Evolutionary conservation across 2,329 filamentous ascomycete genomes (phyloP).

Genomic region (Periconia sp.): DNA sequence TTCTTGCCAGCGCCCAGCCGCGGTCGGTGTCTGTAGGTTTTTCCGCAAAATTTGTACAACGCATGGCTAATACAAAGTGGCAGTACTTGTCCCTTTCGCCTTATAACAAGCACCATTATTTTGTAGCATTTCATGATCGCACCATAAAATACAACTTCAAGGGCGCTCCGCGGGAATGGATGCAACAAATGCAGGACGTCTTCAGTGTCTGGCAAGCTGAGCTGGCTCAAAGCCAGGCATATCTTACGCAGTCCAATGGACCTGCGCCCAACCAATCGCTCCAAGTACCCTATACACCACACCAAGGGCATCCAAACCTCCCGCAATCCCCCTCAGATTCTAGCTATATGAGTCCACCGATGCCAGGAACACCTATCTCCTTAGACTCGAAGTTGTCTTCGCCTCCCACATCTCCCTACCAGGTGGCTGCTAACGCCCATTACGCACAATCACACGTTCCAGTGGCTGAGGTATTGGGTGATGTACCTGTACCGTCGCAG

Average conservation of each 20-base stretch:
- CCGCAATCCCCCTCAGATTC: constrained; percentile 1
- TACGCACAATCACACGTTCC: constrained; percentile 9
- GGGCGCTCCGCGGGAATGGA: constrained; percentile 34
- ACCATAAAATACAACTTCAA: constrained; percentile 39
- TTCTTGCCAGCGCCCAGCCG: constrained; percentile 27
- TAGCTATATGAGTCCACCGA: constrained; percentile 4
- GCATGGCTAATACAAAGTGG: not conserved
- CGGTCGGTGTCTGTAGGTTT: constrained; percentile 31
- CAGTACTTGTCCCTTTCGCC: constrained; percentile 40
- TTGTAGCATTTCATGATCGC: constrained; percentile 33
- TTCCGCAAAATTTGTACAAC: not conserved
- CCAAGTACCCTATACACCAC: not conserved
- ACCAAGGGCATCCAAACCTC: constrained; percentile 10
- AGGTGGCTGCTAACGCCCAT: constrained; percentile 13
- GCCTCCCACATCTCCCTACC: constrained; percentile 18
- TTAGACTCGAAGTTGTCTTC: constrained; percentile 8
- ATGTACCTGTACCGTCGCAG: constrained; percentile 10
- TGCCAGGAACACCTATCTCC: constrained; percentile 7
- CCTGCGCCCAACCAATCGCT: not conserved
- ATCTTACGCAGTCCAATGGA: constrained; percentile 1
- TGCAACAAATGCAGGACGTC: constrained; percentile 36
- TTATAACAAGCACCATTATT: constrained; percentile 36
- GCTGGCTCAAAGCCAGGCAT: constrained; percentile 17
- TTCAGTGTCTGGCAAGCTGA: constrained; percentile 33
- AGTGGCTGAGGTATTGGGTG: constrained; percentile 21